Conservation (phyloP, 306 rosid species). For the Luffa acutangula region DNA sequence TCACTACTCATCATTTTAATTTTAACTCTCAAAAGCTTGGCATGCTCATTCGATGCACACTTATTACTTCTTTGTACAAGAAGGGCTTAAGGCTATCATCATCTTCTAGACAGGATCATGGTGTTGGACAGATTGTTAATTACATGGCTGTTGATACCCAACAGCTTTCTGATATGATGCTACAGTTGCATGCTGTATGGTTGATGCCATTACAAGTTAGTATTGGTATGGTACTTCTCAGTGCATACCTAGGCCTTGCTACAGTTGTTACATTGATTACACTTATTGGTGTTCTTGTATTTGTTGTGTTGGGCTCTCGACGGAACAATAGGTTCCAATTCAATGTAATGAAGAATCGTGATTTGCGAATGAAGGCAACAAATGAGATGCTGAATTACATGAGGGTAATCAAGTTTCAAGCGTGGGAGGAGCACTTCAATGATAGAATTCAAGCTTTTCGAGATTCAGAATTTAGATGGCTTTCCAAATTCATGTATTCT, state of each 20-base stretch:
- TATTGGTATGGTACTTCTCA: slow-evolving; percentile 53
- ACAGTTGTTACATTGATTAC: slow-evolving; percentile 43
- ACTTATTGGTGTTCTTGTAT: slow-evolving; percentile 48
- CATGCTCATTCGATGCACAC: slow-evolving; percentile 56
- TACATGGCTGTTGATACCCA: slow-evolving; percentile 73
- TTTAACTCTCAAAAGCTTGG: slow-evolving; percentile 75
- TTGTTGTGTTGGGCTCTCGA: slow-evolving; percentile 65
- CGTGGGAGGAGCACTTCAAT: slow-evolving; percentile 74
- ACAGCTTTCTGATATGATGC: slow-evolving; percentile 70
- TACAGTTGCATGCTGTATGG: slow-evolving; percentile 76
- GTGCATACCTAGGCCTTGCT: slow-evolving; percentile 46
- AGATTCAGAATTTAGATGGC: slow-evolving; percentile 57
- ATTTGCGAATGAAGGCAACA: slow-evolving; percentile 65
- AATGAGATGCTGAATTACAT: slow-evolving; percentile 76
- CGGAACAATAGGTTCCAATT: slow-evolving; percentile 63
- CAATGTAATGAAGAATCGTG: slow-evolving; percentile 78
- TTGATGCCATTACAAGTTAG: slow-evolving; percentile 73
- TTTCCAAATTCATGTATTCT: slow-evolving; percentile 52
- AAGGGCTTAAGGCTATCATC: slow-evolving; percentile 27
- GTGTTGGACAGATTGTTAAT: slow-evolving; percentile 55
- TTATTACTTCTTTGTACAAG: slow-evolving; percentile 42
- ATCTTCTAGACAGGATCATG: slow-evolving; percentile 27
- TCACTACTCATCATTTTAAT: slow-evolving; percentile 75
- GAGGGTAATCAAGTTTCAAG: slow-evolving; percentile 65
- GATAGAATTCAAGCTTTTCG: slow-evolving; percentile 50